A percentile compares a stretch with the other conserved stretches of the same genome.
These are phyloP conservation scores for Marsdenia floribunda DNA, from an alignment of 257 asterid genomes.

Conservation along the genomic window DNA sequence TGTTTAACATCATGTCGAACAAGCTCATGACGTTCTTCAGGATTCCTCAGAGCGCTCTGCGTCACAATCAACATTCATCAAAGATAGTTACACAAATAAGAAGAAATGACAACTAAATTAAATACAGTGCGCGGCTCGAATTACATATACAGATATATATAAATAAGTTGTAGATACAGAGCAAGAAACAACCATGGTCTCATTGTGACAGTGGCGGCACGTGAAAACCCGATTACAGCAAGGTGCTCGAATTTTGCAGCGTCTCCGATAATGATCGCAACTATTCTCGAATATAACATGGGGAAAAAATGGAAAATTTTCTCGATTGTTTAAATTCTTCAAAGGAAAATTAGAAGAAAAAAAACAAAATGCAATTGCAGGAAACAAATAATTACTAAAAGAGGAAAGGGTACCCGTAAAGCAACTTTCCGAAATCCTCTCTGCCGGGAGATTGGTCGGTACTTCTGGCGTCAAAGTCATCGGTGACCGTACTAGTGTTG, in stretches of 20 bases:
- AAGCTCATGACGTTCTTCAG: constrained; percentile 73
- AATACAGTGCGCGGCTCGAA: not conserved
- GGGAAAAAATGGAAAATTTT: not conserved
- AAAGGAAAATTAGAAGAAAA: not conserved
- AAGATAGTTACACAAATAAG: not conserved
- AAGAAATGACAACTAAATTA: not conserved
- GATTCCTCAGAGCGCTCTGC: constrained; percentile 58
- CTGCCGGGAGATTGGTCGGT: constrained; percentile 11
- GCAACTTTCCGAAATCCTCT: constrained; percentile 54
- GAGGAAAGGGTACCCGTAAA: constrained; percentile 40
- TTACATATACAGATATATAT: not conserved
- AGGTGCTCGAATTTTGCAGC: constrained; percentile 82
- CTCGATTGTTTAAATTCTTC: not conserved
- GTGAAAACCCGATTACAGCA: constrained; percentile 72
- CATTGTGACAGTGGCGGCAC: constrained; percentile 96
- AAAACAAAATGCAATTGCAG: not conserved
- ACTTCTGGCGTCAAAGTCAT: constrained; percentile 10
- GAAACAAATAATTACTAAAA: not conserved
- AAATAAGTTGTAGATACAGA: not conserved
- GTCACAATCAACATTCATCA: constrained; percentile 2
- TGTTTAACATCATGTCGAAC: constrained; percentile 74
- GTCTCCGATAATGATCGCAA: constrained; percentile 79
- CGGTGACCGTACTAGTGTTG: constrained; percentile 10
- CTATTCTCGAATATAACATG: constrained; percentile 25
- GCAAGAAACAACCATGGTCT: constrained; percentile 44